Evolutionary conservation across 306 rosid species (phyloP).

Genomic region (Benincasa hispida): DNA sequence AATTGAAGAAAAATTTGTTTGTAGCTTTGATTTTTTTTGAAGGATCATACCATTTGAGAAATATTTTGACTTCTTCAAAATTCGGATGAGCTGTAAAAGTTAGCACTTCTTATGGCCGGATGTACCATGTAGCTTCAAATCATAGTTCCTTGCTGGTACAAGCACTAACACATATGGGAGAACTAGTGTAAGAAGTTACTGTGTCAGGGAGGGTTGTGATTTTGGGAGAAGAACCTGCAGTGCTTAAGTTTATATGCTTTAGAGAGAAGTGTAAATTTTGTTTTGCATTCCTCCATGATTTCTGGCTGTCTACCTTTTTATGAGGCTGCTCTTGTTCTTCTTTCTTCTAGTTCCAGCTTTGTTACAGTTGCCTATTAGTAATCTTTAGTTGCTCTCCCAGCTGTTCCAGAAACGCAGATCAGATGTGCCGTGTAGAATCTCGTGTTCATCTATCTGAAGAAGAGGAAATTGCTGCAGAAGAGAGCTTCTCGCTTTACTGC

Average conservation of each 20-base stretch:
- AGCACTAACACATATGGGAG: neutral
- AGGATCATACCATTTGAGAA: neutral
- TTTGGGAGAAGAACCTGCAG: neutral
- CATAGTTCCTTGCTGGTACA: neutral
- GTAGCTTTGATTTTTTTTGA: neutral
- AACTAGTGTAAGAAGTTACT: neutral
- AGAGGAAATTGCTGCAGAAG: slow-evolving; percentile 56
- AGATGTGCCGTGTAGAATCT: slow-evolving; percentile 42
- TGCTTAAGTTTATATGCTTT: neutral
- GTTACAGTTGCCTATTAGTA: neutral
- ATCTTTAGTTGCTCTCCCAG: slow-evolving; percentile 23
- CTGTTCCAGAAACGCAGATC: slow-evolving; percentile 21
- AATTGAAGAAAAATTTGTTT: neutral
- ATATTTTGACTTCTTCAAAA: neutral
- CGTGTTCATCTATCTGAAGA: slow-evolving; percentile 40
- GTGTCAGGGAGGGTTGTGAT: neutral
- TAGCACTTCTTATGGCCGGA: neutral
- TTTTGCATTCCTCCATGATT: neutral
- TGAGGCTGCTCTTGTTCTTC: neutral
- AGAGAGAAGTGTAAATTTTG: neutral
- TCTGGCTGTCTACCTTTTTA: neutral
- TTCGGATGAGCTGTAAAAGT: neutral
- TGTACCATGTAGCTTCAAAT: neutral
- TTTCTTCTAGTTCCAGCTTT: neutral
- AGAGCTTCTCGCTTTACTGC: slow-evolving; percentile 61